These are phyloP conservation scores for Arthrobotrys sinensis DNA, from an alignment of 2,329 filamentous ascomycete species.

Conservation along the genomic window DNA sequence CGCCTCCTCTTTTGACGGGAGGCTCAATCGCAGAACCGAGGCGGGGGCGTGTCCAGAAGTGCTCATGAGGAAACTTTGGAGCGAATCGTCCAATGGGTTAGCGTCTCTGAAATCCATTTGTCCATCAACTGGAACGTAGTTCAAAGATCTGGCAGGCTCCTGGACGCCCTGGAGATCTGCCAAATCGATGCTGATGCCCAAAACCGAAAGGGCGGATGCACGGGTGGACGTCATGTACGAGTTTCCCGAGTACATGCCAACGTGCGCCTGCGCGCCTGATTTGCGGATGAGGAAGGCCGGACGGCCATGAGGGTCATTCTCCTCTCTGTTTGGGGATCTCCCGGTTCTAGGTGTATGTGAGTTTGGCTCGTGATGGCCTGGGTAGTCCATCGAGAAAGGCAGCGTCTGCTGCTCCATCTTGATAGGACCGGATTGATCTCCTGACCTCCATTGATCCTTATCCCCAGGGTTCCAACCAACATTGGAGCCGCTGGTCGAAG, in stretches of 20 bases:
- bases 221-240: conserved; percentile 80
- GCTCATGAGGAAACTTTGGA: conserved; percentile 79
- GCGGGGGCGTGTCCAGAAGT: conserved; percentile 74
- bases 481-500: conserved; percentile 37
- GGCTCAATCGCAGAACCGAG: conserved; percentile 71
- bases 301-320: conserved; percentile 37
- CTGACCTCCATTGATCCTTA: conserved; percentile 39
- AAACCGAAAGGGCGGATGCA: conserved; percentile 81
- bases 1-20: conserved; percentile 77
- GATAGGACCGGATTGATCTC: conserved; percentile 21
- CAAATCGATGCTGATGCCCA: conserved; percentile 85
- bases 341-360: conserved; percentile 20
- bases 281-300: conserved; percentile 63
- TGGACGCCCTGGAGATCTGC: conserved; percentile 73
- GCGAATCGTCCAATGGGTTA: conserved; percentile 71
- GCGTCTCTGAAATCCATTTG: conserved; percentile 67
- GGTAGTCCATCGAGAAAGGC: conserved; percentile 44
- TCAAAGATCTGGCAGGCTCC: conserved; percentile 73
- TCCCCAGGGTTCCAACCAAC: conserved; percentile 48
- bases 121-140: conserved; percentile 69
- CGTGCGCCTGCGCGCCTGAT: conserved; percentile 62
- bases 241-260: conserved; percentile 72
- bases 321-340: conserved; percentile 27
- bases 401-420: conserved; percentile 56
- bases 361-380: conserved; percentile 11